Evolutionary conservation across 768 basidiomycete genomes (phyloP).

Genomic region (Tylopilus rubrobrunneus): DNA sequence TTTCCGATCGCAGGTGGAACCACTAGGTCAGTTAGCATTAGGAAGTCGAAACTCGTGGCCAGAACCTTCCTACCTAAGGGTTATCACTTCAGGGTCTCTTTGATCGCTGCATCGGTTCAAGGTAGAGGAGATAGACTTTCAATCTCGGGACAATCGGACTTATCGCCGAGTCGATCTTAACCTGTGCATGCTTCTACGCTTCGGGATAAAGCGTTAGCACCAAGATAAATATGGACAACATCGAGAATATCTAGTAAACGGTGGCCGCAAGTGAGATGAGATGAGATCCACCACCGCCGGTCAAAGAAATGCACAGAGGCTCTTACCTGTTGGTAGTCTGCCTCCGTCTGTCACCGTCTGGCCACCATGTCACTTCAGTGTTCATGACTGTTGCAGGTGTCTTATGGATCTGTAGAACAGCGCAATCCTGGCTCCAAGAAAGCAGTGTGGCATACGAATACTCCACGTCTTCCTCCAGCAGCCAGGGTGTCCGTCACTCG

Average conservation of each 20-base stretch:
- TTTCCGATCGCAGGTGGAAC: constrained; percentile 28
- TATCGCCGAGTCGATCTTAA: constrained; percentile 13
- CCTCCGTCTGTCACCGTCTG: background rate
- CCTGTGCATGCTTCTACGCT: constrained; percentile 13
- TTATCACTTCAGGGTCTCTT: constrained; percentile 10
- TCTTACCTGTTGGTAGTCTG: background rate
- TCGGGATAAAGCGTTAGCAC: constrained; percentile 17
- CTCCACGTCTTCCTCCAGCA: no score
- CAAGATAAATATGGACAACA: constrained; percentile 3
- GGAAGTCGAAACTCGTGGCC: background rate
- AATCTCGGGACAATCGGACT: constrained; percentile 7
- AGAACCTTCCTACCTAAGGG: constrained; percentile 8
- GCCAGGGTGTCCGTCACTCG: no score
- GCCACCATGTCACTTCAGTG: no score
- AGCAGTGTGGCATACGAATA: no score
- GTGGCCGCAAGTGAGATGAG: background rate
- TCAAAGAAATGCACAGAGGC: background rate
- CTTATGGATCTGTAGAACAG: no score
- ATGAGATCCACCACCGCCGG: no score
- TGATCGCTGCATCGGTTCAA: constrained; percentile 9
- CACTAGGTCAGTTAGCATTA: background rate
- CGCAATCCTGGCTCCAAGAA: no score
- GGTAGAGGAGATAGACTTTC: constrained; percentile 9
- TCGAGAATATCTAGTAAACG: constrained; percentile 2
- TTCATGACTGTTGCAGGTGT: no score